Conservation (phyloP, 768 basidiomycete species). For the Cystofilobasidium ferigula region DNA sequence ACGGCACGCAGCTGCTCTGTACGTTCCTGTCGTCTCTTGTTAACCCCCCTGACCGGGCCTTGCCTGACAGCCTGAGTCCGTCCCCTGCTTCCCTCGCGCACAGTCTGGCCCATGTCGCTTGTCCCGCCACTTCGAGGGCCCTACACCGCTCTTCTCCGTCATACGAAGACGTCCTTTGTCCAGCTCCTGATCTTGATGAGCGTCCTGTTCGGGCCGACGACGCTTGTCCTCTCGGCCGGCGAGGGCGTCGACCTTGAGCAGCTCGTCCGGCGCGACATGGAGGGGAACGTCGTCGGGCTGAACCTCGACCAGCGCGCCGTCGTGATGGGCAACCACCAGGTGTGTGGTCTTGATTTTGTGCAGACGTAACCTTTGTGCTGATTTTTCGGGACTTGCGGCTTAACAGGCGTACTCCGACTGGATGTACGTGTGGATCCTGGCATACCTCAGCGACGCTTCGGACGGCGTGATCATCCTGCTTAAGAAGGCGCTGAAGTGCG, state of each 20-base stretch:
- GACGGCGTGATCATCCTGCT: conserved; percentile 76
- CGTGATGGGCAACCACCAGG: conserved; percentile 87
- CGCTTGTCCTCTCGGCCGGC: conserved; percentile 52
- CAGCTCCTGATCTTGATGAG: conserved; percentile 49
- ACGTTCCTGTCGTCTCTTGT: not conserved
- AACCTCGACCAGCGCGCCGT: conserved; percentile 69
- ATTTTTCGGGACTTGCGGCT: conserved; percentile 41
- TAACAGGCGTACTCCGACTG: conserved; percentile 46
- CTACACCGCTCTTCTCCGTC: not conserved
- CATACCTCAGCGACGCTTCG: conserved; percentile 50
- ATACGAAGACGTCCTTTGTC: conserved; percentile 38
- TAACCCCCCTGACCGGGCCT: too few relatives aligned
- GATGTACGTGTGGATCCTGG: conserved; percentile 57
- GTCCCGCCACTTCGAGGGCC: not conserved
- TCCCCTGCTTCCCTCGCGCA: not conserved
- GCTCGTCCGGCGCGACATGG: conserved; percentile 48
- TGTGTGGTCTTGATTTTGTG: conserved; percentile 35
- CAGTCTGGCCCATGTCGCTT: conserved; percentile 16
- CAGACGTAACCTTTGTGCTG: not conserved
- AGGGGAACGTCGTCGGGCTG: conserved; percentile 51
- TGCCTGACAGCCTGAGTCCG: too few relatives aligned
- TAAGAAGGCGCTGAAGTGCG: conserved; percentile 75
- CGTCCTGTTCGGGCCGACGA: conserved; percentile 71
- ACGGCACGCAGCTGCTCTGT: conserved; percentile 21
- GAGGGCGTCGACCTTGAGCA: conserved; percentile 34